Evolutionary conservation across 768 basidiomycete genomes (phyloP).

Genomic region (Pleurotus salmoneostramineus): DNA sequence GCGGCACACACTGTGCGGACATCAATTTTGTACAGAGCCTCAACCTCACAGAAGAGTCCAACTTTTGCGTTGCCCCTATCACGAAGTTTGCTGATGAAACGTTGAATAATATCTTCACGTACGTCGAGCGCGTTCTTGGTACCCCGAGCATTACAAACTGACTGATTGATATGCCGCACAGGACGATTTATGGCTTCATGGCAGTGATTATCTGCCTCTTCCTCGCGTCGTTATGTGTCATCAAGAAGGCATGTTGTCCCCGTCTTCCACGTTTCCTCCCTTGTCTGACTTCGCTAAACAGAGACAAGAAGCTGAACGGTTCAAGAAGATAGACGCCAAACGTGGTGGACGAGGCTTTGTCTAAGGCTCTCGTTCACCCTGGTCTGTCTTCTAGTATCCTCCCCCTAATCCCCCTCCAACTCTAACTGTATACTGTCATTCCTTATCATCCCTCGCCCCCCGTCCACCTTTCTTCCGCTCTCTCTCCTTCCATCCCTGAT

Average conservation of each 20-base stretch:
- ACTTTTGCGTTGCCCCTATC: conserved; percentile 71
- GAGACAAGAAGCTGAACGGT: conserved; percentile 79
- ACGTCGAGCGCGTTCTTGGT: conserved; percentile 16
- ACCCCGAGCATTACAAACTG: too few relatives aligned
- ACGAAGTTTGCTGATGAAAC: conserved; percentile 66
- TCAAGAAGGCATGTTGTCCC: conserved; percentile 58
- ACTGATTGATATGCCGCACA: neutral
- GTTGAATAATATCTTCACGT: conserved; percentile 85
- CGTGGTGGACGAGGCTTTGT: conserved; percentile 86
- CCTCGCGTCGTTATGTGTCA: conserved; percentile 80
- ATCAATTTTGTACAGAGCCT: conserved; percentile 36
- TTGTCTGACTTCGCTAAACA: conserved; percentile 22
- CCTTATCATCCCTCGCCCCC: neutral
- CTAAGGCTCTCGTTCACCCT: conserved; percentile 26
- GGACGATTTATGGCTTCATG: conserved; percentile 78
- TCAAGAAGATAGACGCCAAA: conserved; percentile 87
- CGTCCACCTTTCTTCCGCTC: neutral
- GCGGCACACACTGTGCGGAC: conserved; percentile 57
- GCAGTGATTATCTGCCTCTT: conserved; percentile 72
- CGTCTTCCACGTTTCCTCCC: neutral
- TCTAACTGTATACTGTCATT: neutral
- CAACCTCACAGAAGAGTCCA: conserved; percentile 32
- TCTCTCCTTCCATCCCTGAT: neutral
- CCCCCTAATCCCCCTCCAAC: conserved; percentile 1
- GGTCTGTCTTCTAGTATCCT: neutral